Percentiles rank a stretch among this genome's conserved stretches.
phyloP scores from a whole-genome alignment of 1,284 basidiomycete species.

The Bjerkandera adusta region DNA sequence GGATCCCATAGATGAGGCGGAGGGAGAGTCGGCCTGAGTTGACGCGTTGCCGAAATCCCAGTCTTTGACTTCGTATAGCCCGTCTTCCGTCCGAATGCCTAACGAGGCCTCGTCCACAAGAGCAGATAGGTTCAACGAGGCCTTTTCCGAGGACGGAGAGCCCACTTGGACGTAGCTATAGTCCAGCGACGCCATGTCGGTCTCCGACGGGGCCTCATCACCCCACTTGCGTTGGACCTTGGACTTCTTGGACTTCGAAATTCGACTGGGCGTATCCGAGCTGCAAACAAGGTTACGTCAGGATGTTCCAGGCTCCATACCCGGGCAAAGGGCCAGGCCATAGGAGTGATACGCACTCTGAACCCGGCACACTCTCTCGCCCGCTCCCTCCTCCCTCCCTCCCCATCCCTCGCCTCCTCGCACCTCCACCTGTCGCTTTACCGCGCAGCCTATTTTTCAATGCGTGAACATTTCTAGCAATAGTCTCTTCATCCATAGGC shows the following conservation, averaged over 20 bases:
- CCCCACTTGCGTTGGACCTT: slow-evolving; percentile 95
- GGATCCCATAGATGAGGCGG: slow-evolving; percentile 57
- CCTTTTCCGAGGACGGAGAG: slow-evolving; percentile 27
- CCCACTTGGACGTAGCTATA: slow-evolving; percentile 63
- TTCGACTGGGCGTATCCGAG: slow-evolving; percentile 58
- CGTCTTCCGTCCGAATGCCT: slow-evolving; percentile 78
- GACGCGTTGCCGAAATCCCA: slow-evolving; percentile 65
- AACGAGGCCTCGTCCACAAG: slow-evolving; percentile 80
- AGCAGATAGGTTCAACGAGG: slow-evolving; percentile 50
- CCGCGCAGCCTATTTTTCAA: slow-evolving; percentile 71
- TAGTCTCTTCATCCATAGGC: slow-evolving; percentile 82
- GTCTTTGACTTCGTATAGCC: slow-evolving; percentile 92
- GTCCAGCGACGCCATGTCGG: slow-evolving; percentile 89
- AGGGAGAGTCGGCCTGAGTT: slow-evolving; percentile 46
- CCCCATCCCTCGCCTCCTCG: slow-evolving; percentile 48
- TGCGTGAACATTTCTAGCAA: slow-evolving; percentile 89
- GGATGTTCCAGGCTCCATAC: not conserved
- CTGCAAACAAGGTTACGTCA: slow-evolving; percentile 31
- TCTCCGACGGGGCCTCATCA: slow-evolving; percentile 71
- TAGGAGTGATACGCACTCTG: slow-evolving; percentile 50
- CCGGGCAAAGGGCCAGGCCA: slow-evolving; percentile 9
- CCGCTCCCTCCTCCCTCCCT: slow-evolving; percentile 55
- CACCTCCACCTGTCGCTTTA: slow-evolving; percentile 54
- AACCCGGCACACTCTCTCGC: slow-evolving; percentile 58
- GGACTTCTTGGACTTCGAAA: slow-evolving; percentile 40